Evolutionary conservation across 2,329 filamentous ascomycete genomes (phyloP), one percentile per base, ranked within the genome.

Genomic region (Hirsutella minnesotensis): DNA sequence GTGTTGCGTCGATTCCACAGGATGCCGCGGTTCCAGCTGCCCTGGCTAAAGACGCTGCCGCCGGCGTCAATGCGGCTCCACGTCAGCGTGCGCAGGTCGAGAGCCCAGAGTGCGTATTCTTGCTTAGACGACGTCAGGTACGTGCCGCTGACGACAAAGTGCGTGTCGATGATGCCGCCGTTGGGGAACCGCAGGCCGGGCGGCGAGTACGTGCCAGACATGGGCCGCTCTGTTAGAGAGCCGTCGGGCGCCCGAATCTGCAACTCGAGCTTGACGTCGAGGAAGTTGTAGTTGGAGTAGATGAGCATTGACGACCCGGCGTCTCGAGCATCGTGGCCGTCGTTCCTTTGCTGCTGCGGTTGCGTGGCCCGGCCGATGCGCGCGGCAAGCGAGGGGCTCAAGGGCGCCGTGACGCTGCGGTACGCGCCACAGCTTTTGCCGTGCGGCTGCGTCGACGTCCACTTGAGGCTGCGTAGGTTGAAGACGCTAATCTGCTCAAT

Each of bases 401-500:
- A 67, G 15, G 92, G 89, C 4, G 89, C 85, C 27, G 95, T 89
- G 16, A 98, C 92, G 58, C 89, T 95, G 49, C 92, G 81, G 61
- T 98, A 98, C 1, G 92, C 92, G 48, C 92, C 92, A 58, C 92
- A 98, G 55, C 87, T 95, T 62, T 90, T 86, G 40, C 88, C 89
- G 38, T 96, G 71, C 1, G 81, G 72, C 49, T 86, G 86, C 2
- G 88, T 95, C 16, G 85, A 86, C 2, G 87, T 95, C 92, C 92
- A 98, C 64, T 92, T 94, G 46, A 96, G 67, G 59, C 87, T 95
- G 39, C 92, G 79, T 21, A 98, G 70, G 56, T 98, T 98, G 70
- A 98, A 98, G 3, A 98, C 87, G 58, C 88, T 96, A 49, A 98
- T 94, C 63, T 98, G 88, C 62, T 98, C 90, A 51, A 98, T 98